Evolutionary conservation across 2,329 filamentous ascomycete genomes (phyloP).

Genomic region (Claviceps digitariae): DNA sequence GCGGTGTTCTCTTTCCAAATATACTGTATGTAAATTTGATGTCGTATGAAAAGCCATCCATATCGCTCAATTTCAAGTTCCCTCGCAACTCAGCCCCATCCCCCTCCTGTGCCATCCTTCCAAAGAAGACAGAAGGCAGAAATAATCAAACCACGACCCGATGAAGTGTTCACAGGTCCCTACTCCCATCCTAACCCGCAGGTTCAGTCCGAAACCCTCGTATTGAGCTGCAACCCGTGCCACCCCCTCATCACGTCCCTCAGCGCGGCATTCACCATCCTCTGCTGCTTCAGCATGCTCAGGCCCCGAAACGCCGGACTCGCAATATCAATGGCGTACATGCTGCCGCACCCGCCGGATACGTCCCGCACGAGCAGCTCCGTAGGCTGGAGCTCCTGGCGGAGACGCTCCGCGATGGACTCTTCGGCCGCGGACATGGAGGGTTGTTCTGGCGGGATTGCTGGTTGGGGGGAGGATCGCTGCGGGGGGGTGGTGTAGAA

Average conservation of each 20-base stretch:
- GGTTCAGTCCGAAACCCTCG: slow-evolving; percentile 30
- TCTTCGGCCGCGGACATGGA: slow-evolving; percentile 38
- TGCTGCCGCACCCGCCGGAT: slow-evolving; percentile 71
- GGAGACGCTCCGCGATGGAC: slow-evolving; percentile 42
- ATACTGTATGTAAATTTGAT: no score
- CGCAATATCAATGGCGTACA: slow-evolving; percentile 73
- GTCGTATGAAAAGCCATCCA: no score
- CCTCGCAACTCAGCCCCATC: no score
- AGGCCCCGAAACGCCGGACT: slow-evolving; percentile 58
- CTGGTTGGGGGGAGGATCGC: neutral
- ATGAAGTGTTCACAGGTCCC: no score
- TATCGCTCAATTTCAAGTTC: no score
- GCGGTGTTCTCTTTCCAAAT: no score
- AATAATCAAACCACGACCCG: no score
- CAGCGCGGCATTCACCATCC: slow-evolving; percentile 63
- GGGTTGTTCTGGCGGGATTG: neutral
- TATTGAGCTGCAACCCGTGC: slow-evolving; percentile 74
- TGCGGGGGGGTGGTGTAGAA: neutral
- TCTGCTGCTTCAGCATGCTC: slow-evolving; percentile 67
- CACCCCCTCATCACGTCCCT: slow-evolving; percentile 65
- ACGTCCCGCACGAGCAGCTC: slow-evolving; percentile 60
- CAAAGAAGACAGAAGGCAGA: no score
- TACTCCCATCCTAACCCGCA: no score
- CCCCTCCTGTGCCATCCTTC: no score
- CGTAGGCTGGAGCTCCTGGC: slow-evolving; percentile 34